phyloP scores from a whole-genome alignment of 1,139 yeast species.

The Protomyces arabidopsidicola region DNA sequence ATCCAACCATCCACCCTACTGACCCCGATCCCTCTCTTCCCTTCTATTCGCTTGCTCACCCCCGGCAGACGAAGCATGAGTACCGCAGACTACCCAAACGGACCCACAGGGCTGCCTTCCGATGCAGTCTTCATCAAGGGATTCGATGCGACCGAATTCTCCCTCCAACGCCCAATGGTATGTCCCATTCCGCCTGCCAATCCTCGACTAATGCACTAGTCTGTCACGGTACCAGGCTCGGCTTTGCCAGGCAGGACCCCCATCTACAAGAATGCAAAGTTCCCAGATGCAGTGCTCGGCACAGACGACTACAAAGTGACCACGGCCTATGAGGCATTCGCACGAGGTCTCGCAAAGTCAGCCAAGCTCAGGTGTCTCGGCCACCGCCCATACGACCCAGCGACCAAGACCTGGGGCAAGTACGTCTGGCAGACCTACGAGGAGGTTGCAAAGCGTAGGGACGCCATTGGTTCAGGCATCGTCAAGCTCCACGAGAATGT shows the following conservation, averaged over 20 bases:
- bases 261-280: slow-evolving; percentile 44
- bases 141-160: slow-evolving; percentile 11
- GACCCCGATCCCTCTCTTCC: no score
- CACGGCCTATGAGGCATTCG: slow-evolving; percentile 52
- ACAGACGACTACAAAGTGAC: slow-evolving; percentile 50
- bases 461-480: slow-evolving; percentile 61
- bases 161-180: slow-evolving; percentile 39
- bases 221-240: slow-evolving; percentile 47
- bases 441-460: slow-evolving; percentile 45
- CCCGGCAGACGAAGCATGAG: background rate
- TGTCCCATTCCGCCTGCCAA: no score
- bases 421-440: slow-evolving; percentile 52
- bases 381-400: slow-evolving; percentile 45
- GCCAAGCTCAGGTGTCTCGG: slow-evolving; percentile 52
- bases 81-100: background rate
- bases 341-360: slow-evolving; percentile 42
- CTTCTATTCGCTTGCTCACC: no score
- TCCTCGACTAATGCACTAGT: background rate
- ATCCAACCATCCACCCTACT: no score
- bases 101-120: slow-evolving; percentile 1
- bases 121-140: slow-evolving; percentile 13
- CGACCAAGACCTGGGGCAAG: slow-evolving; percentile 45
- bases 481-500: slow-evolving; percentile 40
- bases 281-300: slow-evolving; percentile 47
- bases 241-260: slow-evolving; percentile 50